Base-by-base conservation (phyloP, 2,329 filamentous ascomycete species). In the Aspergillus flavus region DNA sequence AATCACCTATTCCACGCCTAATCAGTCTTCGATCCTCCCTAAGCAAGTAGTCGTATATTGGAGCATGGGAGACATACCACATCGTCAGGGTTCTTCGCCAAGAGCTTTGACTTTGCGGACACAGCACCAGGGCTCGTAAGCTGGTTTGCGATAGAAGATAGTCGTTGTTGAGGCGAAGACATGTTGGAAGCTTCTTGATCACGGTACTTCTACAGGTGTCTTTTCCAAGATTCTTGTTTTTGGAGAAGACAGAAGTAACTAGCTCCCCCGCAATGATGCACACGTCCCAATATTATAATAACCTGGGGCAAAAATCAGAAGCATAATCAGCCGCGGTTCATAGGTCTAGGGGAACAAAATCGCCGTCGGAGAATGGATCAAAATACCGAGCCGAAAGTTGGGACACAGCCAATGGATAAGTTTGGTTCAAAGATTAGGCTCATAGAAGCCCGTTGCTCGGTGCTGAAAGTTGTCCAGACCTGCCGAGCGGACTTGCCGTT, bases 71-170 rank as follows among this genome's bases (percentile, higher is more conserved):
- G 26, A 74, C 77, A 58, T 73, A 81, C 77, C 45, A 79, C 69
- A 71, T 79, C 77, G 64, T 79, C 77, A 14, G 77, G 69, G 59
- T 75, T 78, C 65, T 78, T 77, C 2, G 72, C 64, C 16, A 79
- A 63, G 28, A 79, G 58, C 32, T 71, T 71, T 36, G 77, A 70
- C 64, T 69, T 75, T 28, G 73, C 72, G 23, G 70, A 63, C 1
- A 71, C 68, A 23, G 66, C 65, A 36, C 64, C 66, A 48, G 72
- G 64, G 46, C 74, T 74, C 36, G 72, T 68, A n/a, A 82, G 62
- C 65, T 82, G 80, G 62, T 73, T 75, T 21, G 79, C 69, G 65
- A 82, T 79, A 14, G 79, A 79, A 39, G 72, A 79, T 59, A 78
- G 67, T 26, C 79, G 75, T 67, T 77, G 75, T 54, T 79, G 75